Base-by-base conservation (phyloP, 1,139 yeast genomes). In the Taphrina communis region DNA sequence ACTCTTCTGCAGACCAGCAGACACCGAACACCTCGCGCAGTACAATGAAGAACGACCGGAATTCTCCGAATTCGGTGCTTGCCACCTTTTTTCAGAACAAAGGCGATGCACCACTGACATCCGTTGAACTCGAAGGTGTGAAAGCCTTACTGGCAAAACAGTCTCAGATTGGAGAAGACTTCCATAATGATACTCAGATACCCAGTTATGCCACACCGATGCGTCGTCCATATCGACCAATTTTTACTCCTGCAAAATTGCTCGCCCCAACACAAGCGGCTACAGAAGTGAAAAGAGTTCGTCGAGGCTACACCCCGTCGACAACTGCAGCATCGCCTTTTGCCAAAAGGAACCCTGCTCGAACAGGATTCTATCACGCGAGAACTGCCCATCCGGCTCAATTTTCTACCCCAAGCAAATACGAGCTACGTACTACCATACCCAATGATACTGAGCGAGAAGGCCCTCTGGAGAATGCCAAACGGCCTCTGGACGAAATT, bases 101-200 rank as follows among this genome's bases (percentile, higher is more conserved):
- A 75, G 97, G 97, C n/a, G 85, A 87, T 71, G 79, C 80, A 19
- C 93, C 95, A 9, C 80, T 92, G 71, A 83, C 87, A 11, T 92
- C 88, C 19, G 82, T 91, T 62, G 98, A 93, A 77, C 84, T 88
- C 72, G 96, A 88, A 75, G 97, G 97, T 4, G 96, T 92, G 0
- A 78, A 89, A 75, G 85, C 96, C 1, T 75, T 87, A 36, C 81
- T 82, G 67, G 72, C 75, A 25, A 80, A 78, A 48, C 66, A 56
- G 39, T 46, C 63, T 14, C 56, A 11, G 11, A 19, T 21, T 8
- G 53, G n/a, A 8, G 36, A 50, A 21, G 53, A 50, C 12, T 21
- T 21, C 21, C 53, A 35, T 21, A 35, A 39, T n/a, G 46, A 41
- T 5, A 21, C 12, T 42, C 19, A 35, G 11, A 17, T 53, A 17